Evolutionary conservation across 2,329 filamentous ascomycete species (phyloP), one percentile per base, ranked within the genome.

Genomic region (Elsinoe perseae): DNA sequence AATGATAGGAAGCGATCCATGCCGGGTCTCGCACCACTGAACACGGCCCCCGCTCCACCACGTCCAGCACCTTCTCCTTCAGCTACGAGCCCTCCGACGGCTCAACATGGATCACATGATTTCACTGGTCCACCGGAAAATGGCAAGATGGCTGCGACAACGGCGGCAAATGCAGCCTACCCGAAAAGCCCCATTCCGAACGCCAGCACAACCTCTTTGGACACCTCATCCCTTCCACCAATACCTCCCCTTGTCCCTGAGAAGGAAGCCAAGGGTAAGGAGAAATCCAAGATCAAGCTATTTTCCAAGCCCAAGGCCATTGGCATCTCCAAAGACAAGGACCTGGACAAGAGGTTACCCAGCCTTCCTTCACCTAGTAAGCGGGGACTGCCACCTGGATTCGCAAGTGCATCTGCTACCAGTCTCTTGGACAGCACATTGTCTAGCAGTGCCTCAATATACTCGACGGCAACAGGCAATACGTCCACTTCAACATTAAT

Each of bases 261-360:
- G 14, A 59, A 63, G 7, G 70, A 86, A 68, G 77, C 79, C 53
- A 83, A 83, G 20, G 80, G 81, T 63, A 75, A 80, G 25, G 84
- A 88, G 64, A 87, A 88, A 70, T 83, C 83, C 59, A 90, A 89
- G 71, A 86, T 88, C 68, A 92, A 92, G 73, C 76, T 92, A 25
- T 91, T 91, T 67, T 88, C 85, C 5, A 80, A 87, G 52, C 86
- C 86, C 0, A 85, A 86, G 65, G 89, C 85, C 71, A 87, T 89
- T 63, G 80, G 81, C 52, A 82, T 83, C 57, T 79, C 78, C n/a
- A 89, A 86, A 67, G 79, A 82, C 32, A 82, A 79, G 62, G 85
- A 89, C 8, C 62, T 76, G 5, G 72, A 73, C 50, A 72, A 68
- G 61, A 85, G 82, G 64, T 77, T 84, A 16, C 84, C 85, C 61